Evolutionary conservation across 2,329 filamentous ascomycete species (phyloP).

Genomic region (Stromatinia cepivora): DNA sequence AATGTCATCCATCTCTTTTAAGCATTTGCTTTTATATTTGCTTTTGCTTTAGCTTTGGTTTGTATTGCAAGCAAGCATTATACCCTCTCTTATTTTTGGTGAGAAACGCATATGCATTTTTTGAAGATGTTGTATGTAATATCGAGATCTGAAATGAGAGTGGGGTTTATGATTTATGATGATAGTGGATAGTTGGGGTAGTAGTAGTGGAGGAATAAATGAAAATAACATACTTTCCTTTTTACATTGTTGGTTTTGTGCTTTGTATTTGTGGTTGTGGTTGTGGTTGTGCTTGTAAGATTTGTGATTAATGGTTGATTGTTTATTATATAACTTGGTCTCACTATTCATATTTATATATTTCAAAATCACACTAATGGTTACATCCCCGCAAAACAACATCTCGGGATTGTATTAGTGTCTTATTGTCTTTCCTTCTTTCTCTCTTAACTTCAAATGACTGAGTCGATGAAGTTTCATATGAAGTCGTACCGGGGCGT

Average conservation of each 20-base stretch:
- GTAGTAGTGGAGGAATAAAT: neutral
- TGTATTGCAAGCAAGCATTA: slow-evolving; percentile 10
- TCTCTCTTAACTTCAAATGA: too few species aligned
- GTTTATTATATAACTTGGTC: too few species aligned
- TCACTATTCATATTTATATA: neutral
- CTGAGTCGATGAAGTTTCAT: too few species aligned
- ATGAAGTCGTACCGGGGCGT: too few species aligned
- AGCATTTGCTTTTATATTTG: neutral
- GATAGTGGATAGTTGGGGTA: neutral
- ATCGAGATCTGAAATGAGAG: slow-evolving; percentile 4
- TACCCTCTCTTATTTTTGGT: slow-evolving; percentile 8
- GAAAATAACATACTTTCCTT: neutral
- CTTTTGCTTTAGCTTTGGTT: slow-evolving; percentile 6
- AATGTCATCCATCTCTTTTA: slow-evolving; percentile 1
- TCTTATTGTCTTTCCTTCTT: neutral
- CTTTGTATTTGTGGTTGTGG: neutral
- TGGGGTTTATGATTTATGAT: slow-evolving; percentile 17
- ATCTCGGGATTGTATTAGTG: neutral
- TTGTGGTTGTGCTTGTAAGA: neutral
- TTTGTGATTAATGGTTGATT: neutral
- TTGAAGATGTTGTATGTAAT: slow-evolving; percentile 2
- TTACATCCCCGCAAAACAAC: neutral
- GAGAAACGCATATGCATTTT: neutral
- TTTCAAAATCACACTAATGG: neutral
- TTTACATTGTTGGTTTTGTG: neutral